Conservation (phyloP, 805 yeast species). For the Kuraishia ogatae region DNA sequence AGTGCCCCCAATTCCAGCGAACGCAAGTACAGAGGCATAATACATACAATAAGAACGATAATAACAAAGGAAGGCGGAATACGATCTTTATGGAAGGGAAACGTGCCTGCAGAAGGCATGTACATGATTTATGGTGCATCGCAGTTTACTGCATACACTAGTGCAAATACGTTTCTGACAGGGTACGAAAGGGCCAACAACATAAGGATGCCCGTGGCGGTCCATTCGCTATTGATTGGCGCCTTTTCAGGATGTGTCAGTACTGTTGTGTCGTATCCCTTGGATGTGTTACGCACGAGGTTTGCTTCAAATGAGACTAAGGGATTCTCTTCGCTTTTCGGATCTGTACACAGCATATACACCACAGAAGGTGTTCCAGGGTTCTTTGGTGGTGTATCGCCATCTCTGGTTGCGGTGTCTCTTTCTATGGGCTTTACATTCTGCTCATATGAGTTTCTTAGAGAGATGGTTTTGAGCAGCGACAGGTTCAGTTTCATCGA, state of each 20-base stretch:
- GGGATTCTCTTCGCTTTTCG: constrained; percentile 22
- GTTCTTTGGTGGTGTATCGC: constrained; percentile 39
- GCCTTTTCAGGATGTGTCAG: constrained; percentile 70
- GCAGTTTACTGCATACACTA: constrained; percentile 71
- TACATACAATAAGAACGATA: constrained; percentile 32
- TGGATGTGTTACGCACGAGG: constrained; percentile 82
- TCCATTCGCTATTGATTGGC: constrained; percentile 55
- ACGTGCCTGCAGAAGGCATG: constrained; percentile 83
- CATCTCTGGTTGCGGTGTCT: constrained; percentile 55
- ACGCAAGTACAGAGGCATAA: constrained; percentile 25
- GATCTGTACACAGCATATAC: constrained; percentile 26
- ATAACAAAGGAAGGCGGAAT: constrained; percentile 56
- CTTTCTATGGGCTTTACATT: constrained; percentile 70
- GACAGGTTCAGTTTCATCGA: constrained; percentile 32
- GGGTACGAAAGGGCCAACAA: constrained; percentile 16
- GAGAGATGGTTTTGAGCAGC: constrained; percentile 23
- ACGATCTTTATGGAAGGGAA: constrained; percentile 89
- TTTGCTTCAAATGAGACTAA: constrained; percentile 54
- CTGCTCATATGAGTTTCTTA: constrained; percentile 49
- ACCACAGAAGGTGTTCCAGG: constrained; percentile 30
- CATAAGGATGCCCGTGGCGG: constrained; percentile 21
- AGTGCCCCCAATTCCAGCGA: constrained; percentile 6
- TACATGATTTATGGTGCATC: constrained; percentile 78
- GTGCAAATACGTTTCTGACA: constrained; percentile 36
- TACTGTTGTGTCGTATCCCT: constrained; percentile 74